Evolutionary conservation across 768 basidiomycete genomes (phyloP), one percentile per base, ranked within the genome.

Genomic region (Neoboletus magnificus): DNA sequence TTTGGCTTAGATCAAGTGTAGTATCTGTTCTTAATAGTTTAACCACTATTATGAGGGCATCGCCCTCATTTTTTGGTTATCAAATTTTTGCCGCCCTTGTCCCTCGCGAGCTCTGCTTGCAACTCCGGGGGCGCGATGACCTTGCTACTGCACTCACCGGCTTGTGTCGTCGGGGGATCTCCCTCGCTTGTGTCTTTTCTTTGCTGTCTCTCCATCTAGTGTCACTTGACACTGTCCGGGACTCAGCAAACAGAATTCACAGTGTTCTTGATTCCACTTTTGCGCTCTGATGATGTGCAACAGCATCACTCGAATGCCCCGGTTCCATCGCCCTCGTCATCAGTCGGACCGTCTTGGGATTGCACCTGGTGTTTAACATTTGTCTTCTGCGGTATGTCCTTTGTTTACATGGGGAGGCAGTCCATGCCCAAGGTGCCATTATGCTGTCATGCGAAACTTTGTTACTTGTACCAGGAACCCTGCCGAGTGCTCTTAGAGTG

Each of bases 1-100:
- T 78, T 80, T 82, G 82, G 82, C 82, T 83, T 82, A 83, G 82
- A 84, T 83, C 82, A 83, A 83, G 82, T 83, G 82, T 83, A 83
- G 82, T 83, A 83, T 83, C 82, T 83, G 82, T 83, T 82, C 80
- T 82, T 82, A 76, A 77, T 76, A 83, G 79, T 74, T 61, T 71
- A 81, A 71, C 79, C 78, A 78, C 79, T 81, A 79, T 80, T 79
- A 80, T 78, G 76, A 69, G 69, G 73, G 76, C 79, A 80, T 73
- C 73, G 79, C 77, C 66, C 71, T 71, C 72, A 73, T 77, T 80
- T 64, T 65, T 68, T 79, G 79, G 79, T 82, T 81, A 81, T 80
- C 75, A 77, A 67, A 68, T 66, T 68, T 67, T 67, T 67, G 66
- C 20, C 63, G 51, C 66, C 66, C 58, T 62, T 58, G 61, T 49